Conservation (phyloP, 176 grass and related monocot genomes). For the Phyllostachys edulis region DNA sequence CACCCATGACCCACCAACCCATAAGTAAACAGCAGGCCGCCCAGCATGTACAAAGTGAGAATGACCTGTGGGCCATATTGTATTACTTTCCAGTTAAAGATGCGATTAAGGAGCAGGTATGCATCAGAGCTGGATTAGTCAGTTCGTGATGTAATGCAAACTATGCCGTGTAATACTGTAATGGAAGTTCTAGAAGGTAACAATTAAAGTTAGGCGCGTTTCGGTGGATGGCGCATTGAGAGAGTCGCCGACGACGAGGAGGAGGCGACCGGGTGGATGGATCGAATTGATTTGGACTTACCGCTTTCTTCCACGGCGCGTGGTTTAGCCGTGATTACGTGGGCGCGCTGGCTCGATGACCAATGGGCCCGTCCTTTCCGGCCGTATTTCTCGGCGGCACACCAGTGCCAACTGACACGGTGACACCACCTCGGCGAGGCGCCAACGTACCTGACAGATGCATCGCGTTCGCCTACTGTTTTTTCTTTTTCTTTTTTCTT, state of each 20-base stretch:
- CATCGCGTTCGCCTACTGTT: background rate
- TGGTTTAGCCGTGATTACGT: conserved; percentile 14
- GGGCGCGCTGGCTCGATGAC: background rate
- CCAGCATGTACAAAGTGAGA: background rate
- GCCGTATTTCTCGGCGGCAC: conserved; percentile 15
- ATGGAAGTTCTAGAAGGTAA: background rate
- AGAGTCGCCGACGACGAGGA: background rate
- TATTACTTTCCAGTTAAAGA: background rate
- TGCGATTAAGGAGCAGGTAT: background rate
- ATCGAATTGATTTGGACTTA: background rate
- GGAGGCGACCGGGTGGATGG: background rate
- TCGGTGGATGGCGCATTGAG: background rate
- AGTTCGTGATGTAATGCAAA: background rate
- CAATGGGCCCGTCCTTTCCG: background rate
- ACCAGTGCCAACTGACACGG: too few relatives aligned
- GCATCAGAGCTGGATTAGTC: background rate
- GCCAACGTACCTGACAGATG: background rate
- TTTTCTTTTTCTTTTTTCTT: background rate
- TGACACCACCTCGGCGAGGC: background rate
- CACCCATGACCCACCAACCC: background rate
- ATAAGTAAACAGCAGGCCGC: background rate
- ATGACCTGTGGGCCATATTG: conserved; percentile 6
- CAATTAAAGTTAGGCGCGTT: conserved; percentile 18
- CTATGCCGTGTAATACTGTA: too few relatives aligned
- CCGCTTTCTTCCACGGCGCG: background rate